Conservation (phyloP, 1,139 yeast species). For the Chernovozyma sophiae-reginae region DNA sequence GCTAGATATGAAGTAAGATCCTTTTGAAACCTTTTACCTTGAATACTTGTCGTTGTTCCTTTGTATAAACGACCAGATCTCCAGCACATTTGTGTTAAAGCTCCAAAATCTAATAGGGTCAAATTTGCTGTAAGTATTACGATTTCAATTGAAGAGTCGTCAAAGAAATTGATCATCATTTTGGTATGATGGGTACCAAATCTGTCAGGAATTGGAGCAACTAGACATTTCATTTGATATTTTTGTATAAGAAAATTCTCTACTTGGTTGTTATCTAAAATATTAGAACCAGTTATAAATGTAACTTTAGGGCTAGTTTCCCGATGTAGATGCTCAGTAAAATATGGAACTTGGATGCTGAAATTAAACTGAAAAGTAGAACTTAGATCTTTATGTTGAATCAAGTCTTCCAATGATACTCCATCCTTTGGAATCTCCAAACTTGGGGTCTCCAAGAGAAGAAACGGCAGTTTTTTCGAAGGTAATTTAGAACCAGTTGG, state of each 20-base stretch:
- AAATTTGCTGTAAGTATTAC: constrained; percentile 61
- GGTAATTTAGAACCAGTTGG: background rate
- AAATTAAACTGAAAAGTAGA: constrained; percentile 51
- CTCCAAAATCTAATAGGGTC: constrained; percentile 48
- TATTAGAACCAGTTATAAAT: constrained; percentile 27
- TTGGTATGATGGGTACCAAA: constrained; percentile 63
- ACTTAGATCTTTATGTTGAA: constrained; percentile 28
- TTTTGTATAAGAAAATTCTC: constrained; percentile 11
- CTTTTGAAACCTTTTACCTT: constrained; percentile 19
- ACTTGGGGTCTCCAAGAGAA: constrained; percentile 3
- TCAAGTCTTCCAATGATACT: constrained; percentile 20
- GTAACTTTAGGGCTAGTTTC: constrained; percentile 20
- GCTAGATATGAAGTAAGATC: constrained; percentile 42
- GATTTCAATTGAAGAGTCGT: constrained; percentile 37
- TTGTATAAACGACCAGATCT: constrained; percentile 44
- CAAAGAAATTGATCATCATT: constrained; percentile 57
- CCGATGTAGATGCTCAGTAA: constrained; percentile 31
- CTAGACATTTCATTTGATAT: constrained; percentile 26
- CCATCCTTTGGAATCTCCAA: constrained; percentile 4
- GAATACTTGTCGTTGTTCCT: constrained; percentile 1
- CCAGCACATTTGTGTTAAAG: constrained; percentile 67
- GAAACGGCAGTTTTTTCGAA: constrained; percentile 6
- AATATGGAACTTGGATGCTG: constrained; percentile 37
- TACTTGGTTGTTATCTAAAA: constrained; percentile 14
- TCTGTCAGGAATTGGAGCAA: constrained; percentile 29